Evolutionary conservation across 164 flowering plant genomes (phyloP).

Genomic region (Magnolia officinalis): DNA sequence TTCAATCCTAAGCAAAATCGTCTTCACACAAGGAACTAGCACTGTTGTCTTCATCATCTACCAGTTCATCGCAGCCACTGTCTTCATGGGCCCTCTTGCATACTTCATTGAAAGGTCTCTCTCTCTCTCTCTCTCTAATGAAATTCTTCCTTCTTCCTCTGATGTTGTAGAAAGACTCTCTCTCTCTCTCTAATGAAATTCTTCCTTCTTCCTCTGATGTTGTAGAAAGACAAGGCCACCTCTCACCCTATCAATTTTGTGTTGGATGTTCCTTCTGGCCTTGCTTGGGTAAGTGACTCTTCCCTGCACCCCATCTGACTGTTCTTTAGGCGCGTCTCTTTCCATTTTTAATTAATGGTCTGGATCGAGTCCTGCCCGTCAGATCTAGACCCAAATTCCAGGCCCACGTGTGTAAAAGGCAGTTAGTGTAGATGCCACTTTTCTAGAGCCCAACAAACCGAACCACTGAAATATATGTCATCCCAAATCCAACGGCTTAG

Average conservation of each 20-base stretch:
- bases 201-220: background rate
- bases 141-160: background rate
- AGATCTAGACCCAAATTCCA: background rate
- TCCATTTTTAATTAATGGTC: background rate
- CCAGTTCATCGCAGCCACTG: constrained; percentile 13
- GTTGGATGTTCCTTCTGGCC: constrained; percentile 16
- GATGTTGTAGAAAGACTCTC: background rate
- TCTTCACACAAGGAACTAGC: constrained; percentile 14
- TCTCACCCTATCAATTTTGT: constrained; percentile 8
- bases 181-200: background rate
- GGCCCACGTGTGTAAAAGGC: no score
- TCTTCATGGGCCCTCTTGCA: constrained; percentile 16
- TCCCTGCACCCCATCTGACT: no score
- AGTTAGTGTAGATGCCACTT: no score
- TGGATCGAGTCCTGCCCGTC: background rate
- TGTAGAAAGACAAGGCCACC: constrained; percentile 18
- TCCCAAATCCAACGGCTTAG: background rate
- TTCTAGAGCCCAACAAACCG: background rate
- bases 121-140: background rate
- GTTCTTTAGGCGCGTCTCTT: no score
- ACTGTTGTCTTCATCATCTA: constrained; percentile 13
- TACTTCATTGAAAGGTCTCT: constrained; percentile 20
- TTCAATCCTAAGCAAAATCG: constrained; percentile 11
- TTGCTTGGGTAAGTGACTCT: constrained; percentile 11
- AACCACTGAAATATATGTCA: background rate